These are phyloP conservation scores for Epichloe amarillans DNA, from an alignment of 2,329 filamentous ascomycete genomes.

Conservation along the genomic window DNA sequence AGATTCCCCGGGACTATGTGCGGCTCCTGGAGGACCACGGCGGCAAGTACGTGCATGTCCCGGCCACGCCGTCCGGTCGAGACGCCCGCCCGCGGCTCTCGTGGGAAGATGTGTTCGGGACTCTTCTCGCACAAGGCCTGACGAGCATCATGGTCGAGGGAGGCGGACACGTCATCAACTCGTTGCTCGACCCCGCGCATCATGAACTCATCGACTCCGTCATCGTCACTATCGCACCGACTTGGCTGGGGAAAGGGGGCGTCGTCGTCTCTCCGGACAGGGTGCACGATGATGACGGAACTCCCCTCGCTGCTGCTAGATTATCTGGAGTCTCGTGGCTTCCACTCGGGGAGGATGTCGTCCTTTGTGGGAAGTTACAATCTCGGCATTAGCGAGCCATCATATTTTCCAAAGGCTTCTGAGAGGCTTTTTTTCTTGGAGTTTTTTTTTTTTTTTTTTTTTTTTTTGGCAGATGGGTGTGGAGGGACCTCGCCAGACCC, in stretches of 20 bases:
- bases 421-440: no score
- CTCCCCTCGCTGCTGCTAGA: slow-evolving; percentile 47
- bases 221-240: slow-evolving; percentile 80
- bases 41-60: slow-evolving; percentile 36
- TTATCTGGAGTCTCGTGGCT: slow-evolving; percentile 58
- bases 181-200: slow-evolving; percentile 52
- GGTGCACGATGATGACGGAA: slow-evolving; percentile 33
- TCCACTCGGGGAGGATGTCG: slow-evolving; percentile 69
- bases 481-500: no score
- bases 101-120: slow-evolving; percentile 52
- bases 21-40: slow-evolving; percentile 33
- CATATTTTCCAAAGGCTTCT: no score
- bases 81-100: slow-evolving; percentile 33
- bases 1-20: slow-evolving; percentile 28
- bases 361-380: slow-evolving; percentile 57
- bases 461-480: no score
- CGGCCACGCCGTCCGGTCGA: slow-evolving; percentile 18
- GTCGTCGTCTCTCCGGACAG: slow-evolving; percentile 66
- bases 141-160: slow-evolving; percentile 86
- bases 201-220: slow-evolving; percentile 58
- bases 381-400: neutral
- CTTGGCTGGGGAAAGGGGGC: slow-evolving; percentile 74
- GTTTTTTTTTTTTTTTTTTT: no score
- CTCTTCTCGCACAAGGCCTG: slow-evolving; percentile 46
- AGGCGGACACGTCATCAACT: slow-evolving; percentile 70